Base-by-base conservation (phyloP, 257 asterid genomes). In the Rubia yunnanensis region DNA sequence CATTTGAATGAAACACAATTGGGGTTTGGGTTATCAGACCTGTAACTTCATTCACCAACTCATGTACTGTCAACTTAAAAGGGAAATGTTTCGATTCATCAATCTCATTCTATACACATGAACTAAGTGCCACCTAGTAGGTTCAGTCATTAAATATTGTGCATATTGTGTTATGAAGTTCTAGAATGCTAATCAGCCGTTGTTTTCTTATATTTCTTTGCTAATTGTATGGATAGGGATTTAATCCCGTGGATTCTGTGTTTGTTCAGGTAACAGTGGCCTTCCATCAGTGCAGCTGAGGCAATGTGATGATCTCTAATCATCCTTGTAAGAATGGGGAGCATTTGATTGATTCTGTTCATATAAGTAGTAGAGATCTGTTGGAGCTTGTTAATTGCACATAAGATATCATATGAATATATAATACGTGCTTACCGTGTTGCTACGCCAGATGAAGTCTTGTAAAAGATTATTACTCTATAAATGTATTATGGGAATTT, bases 331-430 rank as follows among this genome's bases (percentile, higher is more conserved):
- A 31, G 53, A 65, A 13, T 50, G 5, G 44, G 28, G 62, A 10
- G 61, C 66, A 34, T 22, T 17, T 57, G 30, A 38, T 10, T 52
- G 28, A 46, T 57, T 61, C 56, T 65, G 62, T 31, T 31, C 41
- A 32, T 64, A 57, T 71, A 57, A 71, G 22, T 27, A 53, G 60
- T 56, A 14, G 35, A 15, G 70, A 71, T 54, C 62, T 71, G 46
- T 64, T 65, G 70, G 52, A 46, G 28, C 53, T 44, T 64, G 67
- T 39, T 10, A 64, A 71, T 31, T 41, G 59, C 61, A 30, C 26
- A 0, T 17, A 14, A 26, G 48, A 38, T 9, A 22, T 55, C 60
- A 10, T 55, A 26, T 56, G 38, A 14, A 27, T 56, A 28, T 56
- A 56, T 9, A 26, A 56, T 28, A 28, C 13, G n/a, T 14, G n/a